phyloP scores from a whole-genome alignment of 2,329 filamentous ascomycete species.

The Fonsecaea erecta region DNA sequence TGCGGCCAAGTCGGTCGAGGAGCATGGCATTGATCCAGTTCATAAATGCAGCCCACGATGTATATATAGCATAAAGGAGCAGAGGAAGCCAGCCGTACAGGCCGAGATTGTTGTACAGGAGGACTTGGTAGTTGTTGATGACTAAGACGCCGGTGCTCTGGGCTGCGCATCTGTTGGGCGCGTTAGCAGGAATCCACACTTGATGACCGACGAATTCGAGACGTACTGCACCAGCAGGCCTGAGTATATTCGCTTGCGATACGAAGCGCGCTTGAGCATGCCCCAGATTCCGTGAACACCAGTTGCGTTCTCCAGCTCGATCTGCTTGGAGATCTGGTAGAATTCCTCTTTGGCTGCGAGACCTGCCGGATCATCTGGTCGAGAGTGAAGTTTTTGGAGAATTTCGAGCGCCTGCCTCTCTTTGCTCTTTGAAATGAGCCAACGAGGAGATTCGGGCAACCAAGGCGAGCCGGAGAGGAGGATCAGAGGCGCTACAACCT shows the following conservation, averaged over 20 bases:
- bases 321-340: conserved; percentile 51
- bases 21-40: conserved; percentile 49
- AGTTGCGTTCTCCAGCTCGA: conserved; percentile 46
- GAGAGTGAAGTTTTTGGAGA: conserved; percentile 51
- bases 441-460: conserved; percentile 49
- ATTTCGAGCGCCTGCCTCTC: conserved; percentile 46
- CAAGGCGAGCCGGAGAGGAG: conserved; percentile 47
- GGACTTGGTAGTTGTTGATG: conserved; percentile 48
- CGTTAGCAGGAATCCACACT: conserved; percentile 44
- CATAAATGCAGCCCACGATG: conserved; percentile 46
- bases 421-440: conserved; percentile 50
- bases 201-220: conserved; percentile 39
- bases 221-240: conserved; percentile 16
- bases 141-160: conserved; percentile 32
- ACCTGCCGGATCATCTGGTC: conserved; percentile 46
- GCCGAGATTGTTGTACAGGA: conserved; percentile 46
- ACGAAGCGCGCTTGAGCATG: conserved; percentile 48
- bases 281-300: conserved; percentile 42
- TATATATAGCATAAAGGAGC: conserved; percentile 50
- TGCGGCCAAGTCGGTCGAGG: conserved; percentile 45
- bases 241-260: conserved; percentile 43
- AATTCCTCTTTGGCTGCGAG: conserved; percentile 47
- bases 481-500: conserved; percentile 47
- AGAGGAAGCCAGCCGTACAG: conserved; percentile 47
- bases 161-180: conserved; percentile 39